Evolutionary conservation across 2,329 filamentous ascomycete species (phyloP).

Genomic region (Pseudogymnoascus sp.): DNA sequence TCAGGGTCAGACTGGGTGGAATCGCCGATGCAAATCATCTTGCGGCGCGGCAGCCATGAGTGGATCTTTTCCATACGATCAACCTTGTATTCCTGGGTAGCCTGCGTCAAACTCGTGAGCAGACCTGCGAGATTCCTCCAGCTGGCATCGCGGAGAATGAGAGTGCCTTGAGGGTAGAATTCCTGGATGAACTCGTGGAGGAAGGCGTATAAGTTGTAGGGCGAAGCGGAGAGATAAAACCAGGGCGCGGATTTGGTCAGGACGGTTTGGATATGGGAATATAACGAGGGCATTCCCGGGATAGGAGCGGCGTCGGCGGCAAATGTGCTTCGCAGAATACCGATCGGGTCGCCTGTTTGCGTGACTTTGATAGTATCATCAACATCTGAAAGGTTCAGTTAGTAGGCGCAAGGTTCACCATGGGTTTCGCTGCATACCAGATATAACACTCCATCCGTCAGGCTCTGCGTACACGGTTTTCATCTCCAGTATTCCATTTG

Average conservation of each 20-base stretch:
- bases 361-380: conserved; percentile 96
- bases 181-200: conserved; percentile 65
- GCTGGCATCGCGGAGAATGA: conserved; percentile 77
- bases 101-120: conserved; percentile 69
- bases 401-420: background rate
- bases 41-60: conserved; percentile 67
- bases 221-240: conserved; percentile 91
- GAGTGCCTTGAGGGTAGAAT: conserved; percentile 68
- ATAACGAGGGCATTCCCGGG: conserved; percentile 78
- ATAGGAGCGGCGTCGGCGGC: conserved; percentile 66
- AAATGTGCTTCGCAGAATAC: conserved; percentile 80
- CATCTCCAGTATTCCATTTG: conserved; percentile 53
- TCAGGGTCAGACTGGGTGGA: conserved; percentile 90
- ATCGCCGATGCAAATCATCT: conserved; percentile 81
- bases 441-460: conserved; percentile 79
- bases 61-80: conserved; percentile 73
- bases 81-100: conserved; percentile 81
- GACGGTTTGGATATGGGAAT: conserved; percentile 54
- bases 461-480: conserved; percentile 68
- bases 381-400: conserved; percentile 52
- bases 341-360: conserved; percentile 69
- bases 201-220: conserved; percentile 91
- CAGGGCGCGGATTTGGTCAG: conserved; percentile 60
- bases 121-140: conserved; percentile 82
- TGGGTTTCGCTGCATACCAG: conserved; percentile 41